Percentiles rank a stretch among this genome's conserved stretches.
These are phyloP conservation scores for Trichosporon sp. DNA, from an alignment of 1,284 basidiomycete genomes.

Conservation along the genomic window DNA sequence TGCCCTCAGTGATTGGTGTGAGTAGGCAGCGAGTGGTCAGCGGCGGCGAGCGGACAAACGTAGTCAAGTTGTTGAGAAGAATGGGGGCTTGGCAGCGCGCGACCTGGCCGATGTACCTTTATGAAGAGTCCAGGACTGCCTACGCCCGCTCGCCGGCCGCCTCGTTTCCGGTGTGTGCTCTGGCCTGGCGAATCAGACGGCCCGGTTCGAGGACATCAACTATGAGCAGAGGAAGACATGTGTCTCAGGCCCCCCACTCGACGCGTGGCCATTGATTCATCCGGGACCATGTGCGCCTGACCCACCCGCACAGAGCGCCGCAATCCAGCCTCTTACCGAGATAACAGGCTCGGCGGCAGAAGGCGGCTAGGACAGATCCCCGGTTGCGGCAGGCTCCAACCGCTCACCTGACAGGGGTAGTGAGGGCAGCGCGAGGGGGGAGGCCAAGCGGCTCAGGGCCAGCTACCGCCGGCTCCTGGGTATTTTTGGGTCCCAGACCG, in stretches of 20 bases:
- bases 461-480: neutral
- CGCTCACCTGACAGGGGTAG: neutral
- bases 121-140: neutral
- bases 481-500: neutral
- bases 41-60: neutral
- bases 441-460: neutral
- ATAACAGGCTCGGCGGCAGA: neutral
- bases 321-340: neutral
- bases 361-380: neutral
- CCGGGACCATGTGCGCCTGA: neutral
- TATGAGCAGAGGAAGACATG: neutral
- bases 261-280: neutral
- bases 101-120: neutral
- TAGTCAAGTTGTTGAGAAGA: neutral
- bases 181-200: neutral
- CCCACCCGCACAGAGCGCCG: neutral
- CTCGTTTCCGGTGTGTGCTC: neutral
- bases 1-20: neutral
- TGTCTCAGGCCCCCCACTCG: neutral
- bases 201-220: neutral
- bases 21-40: neutral
- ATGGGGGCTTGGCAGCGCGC: neutral
- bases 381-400: neutral
- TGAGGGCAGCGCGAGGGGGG: neutral
- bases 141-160: neutral